Percentiles rank a stretch among this genome's conserved stretches.
Evolutionary conservation across 1,284 basidiomycete genomes (phyloP).

Genomic region (Marasmius fiardii): DNA sequence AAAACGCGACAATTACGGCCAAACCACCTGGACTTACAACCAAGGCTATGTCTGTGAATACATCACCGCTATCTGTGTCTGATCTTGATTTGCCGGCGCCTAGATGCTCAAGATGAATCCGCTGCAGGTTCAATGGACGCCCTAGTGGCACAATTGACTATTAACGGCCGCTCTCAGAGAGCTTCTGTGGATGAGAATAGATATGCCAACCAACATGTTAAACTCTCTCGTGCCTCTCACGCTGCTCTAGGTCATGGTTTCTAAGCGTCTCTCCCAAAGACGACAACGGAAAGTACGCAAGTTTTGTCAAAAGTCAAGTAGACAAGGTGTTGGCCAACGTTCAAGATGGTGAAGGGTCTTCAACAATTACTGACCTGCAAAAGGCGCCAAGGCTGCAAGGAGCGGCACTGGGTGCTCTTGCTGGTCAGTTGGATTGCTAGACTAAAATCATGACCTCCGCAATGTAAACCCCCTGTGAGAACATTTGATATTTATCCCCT

Average conservation of each 20-base stretch:
- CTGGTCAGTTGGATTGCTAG: conserved; percentile 18
- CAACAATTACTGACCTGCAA: conserved; percentile 14
- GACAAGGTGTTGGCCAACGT: conserved; percentile 16
- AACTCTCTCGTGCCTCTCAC: no score
- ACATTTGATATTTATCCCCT: no score
- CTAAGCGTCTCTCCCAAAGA: conserved; percentile 17
- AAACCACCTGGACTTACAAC: conserved; percentile 15
- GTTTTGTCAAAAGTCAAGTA: conserved; percentile 15
- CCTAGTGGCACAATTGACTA: conserved; percentile 14
- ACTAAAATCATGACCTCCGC: no score
- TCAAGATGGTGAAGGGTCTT: conserved; percentile 6
- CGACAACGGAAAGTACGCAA: conserved; percentile 12
- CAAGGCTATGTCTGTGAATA: conserved; percentile 14
- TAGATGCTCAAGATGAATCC: conserved; percentile 15
- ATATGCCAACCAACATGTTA: conserved; percentile 16
- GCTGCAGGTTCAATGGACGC: conserved; percentile 16
- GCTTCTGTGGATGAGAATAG: conserved; percentile 10
- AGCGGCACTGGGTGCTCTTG: conserved; percentile 19
- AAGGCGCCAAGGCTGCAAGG: conserved; percentile 11
- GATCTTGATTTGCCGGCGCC: neutral
- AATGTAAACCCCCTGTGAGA: no score
- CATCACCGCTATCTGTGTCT: no score
- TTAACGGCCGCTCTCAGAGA: conserved; percentile 18
- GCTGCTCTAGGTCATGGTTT: conserved; percentile 16
- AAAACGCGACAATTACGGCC: conserved; percentile 16